Percentiles rank a stretch among this genome's conserved stretches.
Conservation (phyloP, 2,329 filamentous ascomycete species). For the Colletotrichum orchidophilum region DNA sequence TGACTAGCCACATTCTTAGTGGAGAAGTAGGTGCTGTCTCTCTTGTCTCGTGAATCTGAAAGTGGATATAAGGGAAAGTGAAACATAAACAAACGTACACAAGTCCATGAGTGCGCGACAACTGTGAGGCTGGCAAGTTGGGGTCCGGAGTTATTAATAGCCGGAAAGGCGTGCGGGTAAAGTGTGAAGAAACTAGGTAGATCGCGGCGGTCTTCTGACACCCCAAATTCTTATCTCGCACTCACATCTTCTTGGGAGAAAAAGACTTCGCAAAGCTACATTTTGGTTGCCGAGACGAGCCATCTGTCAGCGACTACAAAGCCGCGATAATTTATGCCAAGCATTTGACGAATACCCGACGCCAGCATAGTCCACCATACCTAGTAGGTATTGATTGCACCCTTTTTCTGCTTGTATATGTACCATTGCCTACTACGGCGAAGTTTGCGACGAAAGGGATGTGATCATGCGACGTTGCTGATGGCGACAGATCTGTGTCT, state of each 20-base stretch:
- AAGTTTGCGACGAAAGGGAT: background rate
- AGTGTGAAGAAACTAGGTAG: background rate
- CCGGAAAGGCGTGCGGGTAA: too few relatives aligned
- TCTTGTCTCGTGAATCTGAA: background rate
- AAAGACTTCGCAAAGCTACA: background rate
- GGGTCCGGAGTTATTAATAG: background rate
- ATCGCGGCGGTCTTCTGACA: background rate
- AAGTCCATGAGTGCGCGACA: background rate
- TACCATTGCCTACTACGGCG: background rate
- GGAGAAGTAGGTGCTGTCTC: background rate
- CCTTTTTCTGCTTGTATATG: background rate
- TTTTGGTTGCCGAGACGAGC: background rate
- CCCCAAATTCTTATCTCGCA: background rate
- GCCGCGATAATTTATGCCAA: background rate
- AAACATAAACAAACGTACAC: background rate
- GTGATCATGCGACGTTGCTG: background rate
- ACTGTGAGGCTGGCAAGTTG: background rate
- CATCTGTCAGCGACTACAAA: background rate
- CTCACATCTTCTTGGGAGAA: background rate
- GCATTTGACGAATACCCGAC: background rate
- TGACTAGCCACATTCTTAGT: background rate
- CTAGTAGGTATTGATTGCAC: too few relatives aligned
- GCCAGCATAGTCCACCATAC: background rate
- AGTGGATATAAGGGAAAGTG: background rate
- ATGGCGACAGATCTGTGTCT: background rate